phyloP scores from a whole-genome alignment of 1,139 yeast species.

The Candida pseudoviswanathii region DNA sequence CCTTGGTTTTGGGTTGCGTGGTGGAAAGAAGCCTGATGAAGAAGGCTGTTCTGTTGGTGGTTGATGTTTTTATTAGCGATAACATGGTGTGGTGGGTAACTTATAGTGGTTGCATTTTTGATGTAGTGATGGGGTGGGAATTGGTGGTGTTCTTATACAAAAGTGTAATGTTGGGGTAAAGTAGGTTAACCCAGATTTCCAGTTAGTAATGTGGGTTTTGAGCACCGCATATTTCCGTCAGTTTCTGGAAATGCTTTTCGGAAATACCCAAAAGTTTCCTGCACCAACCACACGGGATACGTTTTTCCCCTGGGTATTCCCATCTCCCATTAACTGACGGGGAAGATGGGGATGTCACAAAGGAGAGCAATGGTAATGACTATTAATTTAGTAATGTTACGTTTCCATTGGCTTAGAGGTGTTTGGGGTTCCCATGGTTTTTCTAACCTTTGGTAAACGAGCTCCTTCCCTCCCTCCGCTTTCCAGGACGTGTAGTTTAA shows the following conservation, averaged over 20 bases:
- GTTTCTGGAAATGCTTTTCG: constrained; percentile 5
- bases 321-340: too few relatives aligned
- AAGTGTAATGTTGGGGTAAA: neutral
- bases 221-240: constrained; percentile 2
- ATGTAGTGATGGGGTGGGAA: neutral
- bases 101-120: too few relatives aligned
- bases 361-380: too few relatives aligned
- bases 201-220: neutral
- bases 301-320: neutral
- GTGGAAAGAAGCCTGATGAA: constrained; percentile 12
- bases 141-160: neutral
- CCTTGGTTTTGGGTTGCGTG: constrained; percentile 19
- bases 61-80: constrained; percentile 6
- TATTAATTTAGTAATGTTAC: too few relatives aligned
- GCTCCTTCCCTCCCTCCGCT: too few relatives aligned
- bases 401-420: too few relatives aligned
- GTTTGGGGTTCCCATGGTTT: too few relatives aligned
- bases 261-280: constrained; percentile 5
- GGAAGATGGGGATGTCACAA: too few relatives aligned
- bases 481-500: too few relatives aligned
- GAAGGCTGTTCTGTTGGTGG: constrained; percentile 3
- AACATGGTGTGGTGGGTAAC: constrained; percentile 1
- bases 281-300: neutral
- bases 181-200: neutral
- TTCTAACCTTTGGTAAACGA: too few relatives aligned